These are phyloP conservation scores for Hirschioporus abietinus DNA, from an alignment of 768 basidiomycete genomes.

Conservation along the genomic window DNA sequence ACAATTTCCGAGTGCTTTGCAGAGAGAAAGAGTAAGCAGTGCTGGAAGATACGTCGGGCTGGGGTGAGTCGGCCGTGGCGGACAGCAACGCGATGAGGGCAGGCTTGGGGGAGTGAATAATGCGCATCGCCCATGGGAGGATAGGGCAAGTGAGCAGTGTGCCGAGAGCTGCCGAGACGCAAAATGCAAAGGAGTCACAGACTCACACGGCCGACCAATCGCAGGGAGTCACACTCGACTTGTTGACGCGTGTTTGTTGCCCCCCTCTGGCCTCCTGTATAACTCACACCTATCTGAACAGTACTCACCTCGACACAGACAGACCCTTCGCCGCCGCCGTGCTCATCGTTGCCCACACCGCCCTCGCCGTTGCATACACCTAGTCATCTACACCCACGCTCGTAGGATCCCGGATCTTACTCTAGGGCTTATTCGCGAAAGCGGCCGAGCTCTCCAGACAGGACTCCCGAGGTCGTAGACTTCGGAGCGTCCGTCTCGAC, in stretches of 20 bases:
- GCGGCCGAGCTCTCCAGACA: constrained; percentile 1
- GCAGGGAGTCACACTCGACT: neutral
- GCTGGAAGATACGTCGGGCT: neutral
- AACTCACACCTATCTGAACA: neutral
- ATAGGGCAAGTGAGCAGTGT: neutral
- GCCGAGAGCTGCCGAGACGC: neutral
- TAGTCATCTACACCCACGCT: neutral
- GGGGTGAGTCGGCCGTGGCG: too few relatives aligned
- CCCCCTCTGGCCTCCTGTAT: neutral
- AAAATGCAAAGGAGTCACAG: neutral
- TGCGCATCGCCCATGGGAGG: neutral
- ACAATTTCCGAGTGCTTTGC: neutral
- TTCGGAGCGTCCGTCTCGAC: constrained; percentile 3
- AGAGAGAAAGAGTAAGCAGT: neutral
- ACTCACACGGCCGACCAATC: neutral
- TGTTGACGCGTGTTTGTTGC: neutral
- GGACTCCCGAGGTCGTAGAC: neutral
- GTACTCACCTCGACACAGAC: neutral
- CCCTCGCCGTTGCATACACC: neutral
- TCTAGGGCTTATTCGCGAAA: constrained; percentile 3
- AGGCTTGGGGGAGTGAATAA: too few relatives aligned
- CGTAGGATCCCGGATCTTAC: neutral
- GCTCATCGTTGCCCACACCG: neutral
- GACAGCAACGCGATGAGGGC: neutral
- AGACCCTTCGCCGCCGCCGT: neutral